phyloP scores from a whole-genome alignment of 148 eudicot genomes.

The Polygonum aviculare region DNA sequence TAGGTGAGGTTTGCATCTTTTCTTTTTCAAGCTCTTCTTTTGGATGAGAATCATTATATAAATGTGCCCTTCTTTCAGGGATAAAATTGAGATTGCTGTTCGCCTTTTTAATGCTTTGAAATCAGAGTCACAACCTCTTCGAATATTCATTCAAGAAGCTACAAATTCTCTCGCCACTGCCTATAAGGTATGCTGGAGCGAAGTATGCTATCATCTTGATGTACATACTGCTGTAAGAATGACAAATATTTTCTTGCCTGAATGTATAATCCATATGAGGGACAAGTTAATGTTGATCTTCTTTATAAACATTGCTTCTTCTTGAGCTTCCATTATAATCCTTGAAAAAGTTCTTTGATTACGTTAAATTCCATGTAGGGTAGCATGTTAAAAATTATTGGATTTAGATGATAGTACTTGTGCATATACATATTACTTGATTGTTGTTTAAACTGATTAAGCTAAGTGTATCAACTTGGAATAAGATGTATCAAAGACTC shows the following conservation, averaged over 20 bases:
- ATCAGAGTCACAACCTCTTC: constrained; percentile 63
- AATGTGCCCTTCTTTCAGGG: constrained; percentile 30
- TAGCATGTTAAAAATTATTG: background rate
- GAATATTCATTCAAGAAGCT: constrained; percentile 75
- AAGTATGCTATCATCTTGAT: background rate
- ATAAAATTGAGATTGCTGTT: constrained; percentile 81
- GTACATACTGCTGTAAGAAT: background rate
- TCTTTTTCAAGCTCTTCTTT: background rate
- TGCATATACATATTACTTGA: background rate
- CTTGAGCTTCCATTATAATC: background rate
- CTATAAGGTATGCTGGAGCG: constrained; percentile 45
- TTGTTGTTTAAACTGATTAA: background rate
- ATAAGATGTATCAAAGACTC: background rate
- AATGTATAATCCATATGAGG: background rate
- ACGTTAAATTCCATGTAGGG: background rate
- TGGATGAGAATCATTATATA: background rate
- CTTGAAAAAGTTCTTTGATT: background rate
- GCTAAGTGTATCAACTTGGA: background rate
- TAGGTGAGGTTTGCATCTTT: constrained; percentile 34
- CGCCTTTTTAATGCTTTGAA: constrained; percentile 82
- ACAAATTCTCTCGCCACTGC: constrained; percentile 78
- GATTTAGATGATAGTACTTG: background rate
- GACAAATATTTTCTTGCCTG: background rate
- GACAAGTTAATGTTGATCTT: constrained; percentile 2
- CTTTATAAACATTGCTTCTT: background rate